A percentile compares a stretch with the other conserved stretches of the same genome.
Conservation (phyloP, 2,329 filamentous ascomycete genomes). For the Orbilia oligospora region DNA sequence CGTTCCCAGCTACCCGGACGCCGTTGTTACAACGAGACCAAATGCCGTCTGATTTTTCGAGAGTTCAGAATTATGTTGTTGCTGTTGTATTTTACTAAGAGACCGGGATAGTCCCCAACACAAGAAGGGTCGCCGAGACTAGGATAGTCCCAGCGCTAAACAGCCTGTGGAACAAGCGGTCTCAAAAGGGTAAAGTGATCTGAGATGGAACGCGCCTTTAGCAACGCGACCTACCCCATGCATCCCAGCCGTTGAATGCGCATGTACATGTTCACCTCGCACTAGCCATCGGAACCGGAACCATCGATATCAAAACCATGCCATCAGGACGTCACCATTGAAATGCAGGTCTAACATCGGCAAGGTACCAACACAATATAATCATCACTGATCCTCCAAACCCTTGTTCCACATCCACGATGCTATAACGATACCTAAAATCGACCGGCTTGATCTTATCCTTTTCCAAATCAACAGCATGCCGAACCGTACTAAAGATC, state of each 20-base stretch:
- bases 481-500: conserved; percentile 25
- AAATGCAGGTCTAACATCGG: neutral
- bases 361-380: neutral
- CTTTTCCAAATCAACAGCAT: conserved; percentile 23
- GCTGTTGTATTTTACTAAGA: too few species aligned
- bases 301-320: neutral
- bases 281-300: conserved; percentile 9
- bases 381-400: neutral
- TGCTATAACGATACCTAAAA: conserved; percentile 2
- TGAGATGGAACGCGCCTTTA: conserved; percentile 19
- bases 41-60: too few species aligned
- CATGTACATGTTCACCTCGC: neutral
- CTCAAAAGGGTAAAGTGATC: conserved; percentile 21
- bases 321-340: too few species aligned
- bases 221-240: conserved; percentile 14
- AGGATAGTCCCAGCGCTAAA: too few species aligned
- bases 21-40: too few species aligned
- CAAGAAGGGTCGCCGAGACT: too few species aligned
- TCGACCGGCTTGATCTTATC: conserved; percentile 13
- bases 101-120: too few species aligned
- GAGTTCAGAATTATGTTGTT: too few species aligned
- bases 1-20: too few species aligned
- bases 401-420: neutral
- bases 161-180: too few species aligned
- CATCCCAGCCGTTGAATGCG: neutral